These are phyloP conservation scores for Nephelium lappaceum DNA, from an alignment of 345 rosid species.

Conservation along the genomic window DNA sequence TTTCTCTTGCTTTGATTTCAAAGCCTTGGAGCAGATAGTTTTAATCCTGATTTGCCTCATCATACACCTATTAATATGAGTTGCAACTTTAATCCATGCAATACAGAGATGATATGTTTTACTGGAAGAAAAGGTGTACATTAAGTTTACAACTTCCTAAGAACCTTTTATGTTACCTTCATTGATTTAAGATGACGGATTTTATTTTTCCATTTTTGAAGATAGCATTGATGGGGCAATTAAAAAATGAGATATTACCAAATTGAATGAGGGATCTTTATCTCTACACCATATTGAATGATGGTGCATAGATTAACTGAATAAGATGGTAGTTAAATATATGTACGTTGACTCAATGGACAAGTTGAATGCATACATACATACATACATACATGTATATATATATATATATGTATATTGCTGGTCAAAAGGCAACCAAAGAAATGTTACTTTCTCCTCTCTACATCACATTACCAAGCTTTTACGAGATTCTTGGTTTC, in stretches of 20 bases:
- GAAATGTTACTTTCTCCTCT: constrained; percentile 11
- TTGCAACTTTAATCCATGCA: no score
- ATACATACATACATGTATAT: neutral
- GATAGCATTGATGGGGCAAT: no score
- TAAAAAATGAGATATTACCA: no score
- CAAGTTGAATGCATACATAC: neutral
- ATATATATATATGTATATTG: no score
- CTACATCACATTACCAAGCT: constrained; percentile 11
- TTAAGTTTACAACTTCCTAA: neutral
- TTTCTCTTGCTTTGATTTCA: constrained; percentile 6
- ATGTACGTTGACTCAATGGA: neutral
- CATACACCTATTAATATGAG: neutral
- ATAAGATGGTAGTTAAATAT: neutral
- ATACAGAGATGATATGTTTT: no score
- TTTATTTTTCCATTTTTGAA: no score
- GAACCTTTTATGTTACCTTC: neutral
- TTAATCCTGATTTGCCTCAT: neutral
- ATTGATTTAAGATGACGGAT: neutral
- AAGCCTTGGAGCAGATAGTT: neutral
- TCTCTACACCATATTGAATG: no score
- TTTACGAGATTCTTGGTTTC: constrained; percentile 21
- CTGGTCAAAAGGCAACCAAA: neutral
- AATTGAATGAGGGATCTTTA: no score
- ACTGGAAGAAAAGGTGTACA: no score
- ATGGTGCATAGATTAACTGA: no score